Percentiles rank a stretch among this genome's conserved stretches.
Evolutionary conservation across 2,329 filamentous ascomycete species (phyloP).

Genomic region (Conoideocrella luteorostrata): DNA sequence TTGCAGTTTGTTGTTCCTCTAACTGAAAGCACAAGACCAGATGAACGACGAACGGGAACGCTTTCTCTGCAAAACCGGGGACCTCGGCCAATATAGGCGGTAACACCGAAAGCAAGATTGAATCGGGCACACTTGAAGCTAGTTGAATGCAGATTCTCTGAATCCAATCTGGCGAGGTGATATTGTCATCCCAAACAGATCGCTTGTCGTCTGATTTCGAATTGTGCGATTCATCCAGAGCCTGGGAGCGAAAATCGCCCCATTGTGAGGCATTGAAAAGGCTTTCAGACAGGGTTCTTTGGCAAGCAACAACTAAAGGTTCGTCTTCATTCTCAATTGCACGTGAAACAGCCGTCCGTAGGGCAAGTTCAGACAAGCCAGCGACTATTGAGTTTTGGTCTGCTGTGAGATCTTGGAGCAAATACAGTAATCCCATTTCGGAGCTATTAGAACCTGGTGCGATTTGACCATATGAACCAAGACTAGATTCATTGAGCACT

Average conservation of each 20-base stretch:
- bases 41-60: conserved; percentile 82
- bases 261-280: conserved; percentile 51
- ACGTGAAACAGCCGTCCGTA: conserved; percentile 51
- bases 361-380: conserved; percentile 54
- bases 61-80: conserved; percentile 61
- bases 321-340: conserved; percentile 41
- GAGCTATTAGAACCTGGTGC: conserved; percentile 48
- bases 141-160: conserved; percentile 56
- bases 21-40: conserved; percentile 65
- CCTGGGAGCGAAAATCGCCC: conserved; percentile 48
- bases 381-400: conserved; percentile 49
- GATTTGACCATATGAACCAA: conserved; percentile 43
- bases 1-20: conserved; percentile 53
- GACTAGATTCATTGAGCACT: conserved; percentile 52
- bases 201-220: conserved; percentile 12
- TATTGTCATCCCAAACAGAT: conserved; percentile 25
- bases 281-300: conserved; percentile 44
- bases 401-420: conserved; percentile 56
- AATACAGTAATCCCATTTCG: conserved; percentile 54
- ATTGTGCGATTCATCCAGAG: conserved; percentile 38
- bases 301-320: conserved; percentile 43
- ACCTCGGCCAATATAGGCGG: conserved; percentile 59
- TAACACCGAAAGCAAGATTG: conserved; percentile 64
- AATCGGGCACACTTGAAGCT: conserved; percentile 50
- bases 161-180: conserved; percentile 52